phyloP scores from a whole-genome alignment of 345 rosid genomes.

The Pugionium dolabratum region DNA sequence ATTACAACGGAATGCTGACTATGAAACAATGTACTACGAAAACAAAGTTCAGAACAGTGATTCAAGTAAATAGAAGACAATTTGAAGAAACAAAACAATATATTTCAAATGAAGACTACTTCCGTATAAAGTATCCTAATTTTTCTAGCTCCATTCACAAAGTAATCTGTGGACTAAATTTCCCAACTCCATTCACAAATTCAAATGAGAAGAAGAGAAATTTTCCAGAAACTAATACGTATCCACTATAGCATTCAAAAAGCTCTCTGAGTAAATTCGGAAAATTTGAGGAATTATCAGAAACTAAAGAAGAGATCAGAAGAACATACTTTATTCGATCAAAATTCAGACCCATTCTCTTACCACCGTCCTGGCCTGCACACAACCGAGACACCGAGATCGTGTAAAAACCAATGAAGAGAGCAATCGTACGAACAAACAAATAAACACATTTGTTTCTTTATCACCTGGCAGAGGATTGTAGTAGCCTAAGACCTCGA shows the following conservation, averaged over 20 bases:
- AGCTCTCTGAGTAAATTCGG: background rate
- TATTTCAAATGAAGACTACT: background rate
- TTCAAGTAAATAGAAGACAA: background rate
- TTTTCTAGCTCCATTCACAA: background rate
- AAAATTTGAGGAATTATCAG: background rate
- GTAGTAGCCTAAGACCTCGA: slow-evolving; percentile 78
- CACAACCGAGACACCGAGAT: slow-evolving; percentile 13
- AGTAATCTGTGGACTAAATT: background rate
- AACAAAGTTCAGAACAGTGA: background rate
- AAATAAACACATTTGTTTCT: background rate
- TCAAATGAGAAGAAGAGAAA: background rate
- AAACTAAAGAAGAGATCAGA: background rate
- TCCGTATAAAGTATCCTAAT: background rate
- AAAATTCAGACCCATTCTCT: slow-evolving; percentile 90
- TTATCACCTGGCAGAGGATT: slow-evolving; percentile 79
- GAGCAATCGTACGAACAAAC: background rate
- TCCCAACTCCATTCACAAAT: background rate
- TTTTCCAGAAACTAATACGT: slow-evolving; percentile 1
- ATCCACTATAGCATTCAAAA: background rate
- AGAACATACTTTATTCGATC: slow-evolving; percentile 80
- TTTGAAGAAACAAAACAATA: background rate
- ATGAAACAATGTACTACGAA: slow-evolving; percentile 1
- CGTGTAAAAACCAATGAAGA: slow-evolving; percentile 11
- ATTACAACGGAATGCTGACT: background rate
- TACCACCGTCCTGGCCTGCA: slow-evolving; percentile 89